A percentile compares a stretch with the other conserved stretches of the same genome.
These are phyloP conservation scores for Aaosphaeria arxii DNA, from an alignment of 2,329 filamentous ascomycete genomes.

Conservation along the genomic window DNA sequence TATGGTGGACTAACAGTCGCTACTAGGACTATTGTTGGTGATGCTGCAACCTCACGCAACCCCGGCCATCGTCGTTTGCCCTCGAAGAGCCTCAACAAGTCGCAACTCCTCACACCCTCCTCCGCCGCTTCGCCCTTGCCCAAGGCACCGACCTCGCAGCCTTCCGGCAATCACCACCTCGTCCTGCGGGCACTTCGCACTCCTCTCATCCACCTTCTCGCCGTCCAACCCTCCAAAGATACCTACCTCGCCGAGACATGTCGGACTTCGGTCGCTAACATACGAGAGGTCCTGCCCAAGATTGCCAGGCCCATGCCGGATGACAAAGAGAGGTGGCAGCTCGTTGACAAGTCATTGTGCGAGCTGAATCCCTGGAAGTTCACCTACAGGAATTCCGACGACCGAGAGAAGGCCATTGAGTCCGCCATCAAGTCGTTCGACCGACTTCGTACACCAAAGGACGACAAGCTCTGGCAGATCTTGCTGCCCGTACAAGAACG, in stretches of 20 bases:
- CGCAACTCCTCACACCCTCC: slow-evolving; percentile 35
- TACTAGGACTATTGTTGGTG: slow-evolving; percentile 35
- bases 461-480: slow-evolving; percentile 62
- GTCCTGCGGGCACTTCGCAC: slow-evolving; percentile 43
- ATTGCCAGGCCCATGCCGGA: slow-evolving; percentile 51
- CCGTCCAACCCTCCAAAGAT: slow-evolving; percentile 35
- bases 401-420: slow-evolving; percentile 59
- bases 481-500: slow-evolving; percentile 60
- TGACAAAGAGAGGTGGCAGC: slow-evolving; percentile 41
- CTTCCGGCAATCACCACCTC: slow-evolving; percentile 27
- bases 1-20: slow-evolving; percentile 26
- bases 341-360: slow-evolving; percentile 58
- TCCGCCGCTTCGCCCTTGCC: slow-evolving; percentile 35
- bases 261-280: slow-evolving; percentile 22
- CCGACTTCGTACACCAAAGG: slow-evolving; percentile 56
- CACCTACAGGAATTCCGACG: slow-evolving; percentile 53
- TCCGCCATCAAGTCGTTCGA: slow-evolving; percentile 63
- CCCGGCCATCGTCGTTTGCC: slow-evolving; percentile 35
- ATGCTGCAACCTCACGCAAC: slow-evolving; percentile 28
- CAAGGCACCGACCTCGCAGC: slow-evolving; percentile 42
- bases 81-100: slow-evolving; percentile 32
- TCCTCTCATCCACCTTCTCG: slow-evolving; percentile 53
- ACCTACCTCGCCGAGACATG: slow-evolving; percentile 29
- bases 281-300: slow-evolving; percentile 42
- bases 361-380: slow-evolving; percentile 63